Percentiles rank a stretch among this genome's conserved stretches.
These are phyloP conservation scores for Ensete glaucum DNA, from an alignment of 176 grass and related monocot genomes.

Conservation along the genomic window DNA sequence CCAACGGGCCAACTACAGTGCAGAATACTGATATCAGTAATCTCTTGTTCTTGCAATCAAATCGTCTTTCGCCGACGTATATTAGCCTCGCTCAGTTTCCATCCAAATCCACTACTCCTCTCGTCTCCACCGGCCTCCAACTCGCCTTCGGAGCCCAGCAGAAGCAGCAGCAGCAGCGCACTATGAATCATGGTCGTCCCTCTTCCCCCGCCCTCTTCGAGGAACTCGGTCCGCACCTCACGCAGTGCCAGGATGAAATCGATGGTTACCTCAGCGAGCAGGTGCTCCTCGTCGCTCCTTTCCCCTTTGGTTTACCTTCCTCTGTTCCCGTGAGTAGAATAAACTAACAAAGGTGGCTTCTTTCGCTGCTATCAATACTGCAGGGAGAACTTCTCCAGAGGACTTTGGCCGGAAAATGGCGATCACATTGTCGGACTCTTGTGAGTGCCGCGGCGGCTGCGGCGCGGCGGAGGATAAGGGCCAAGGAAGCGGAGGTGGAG, in stretches of 20 bases:
- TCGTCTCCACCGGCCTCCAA: neutral
- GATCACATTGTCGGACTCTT: constrained; percentile 40
- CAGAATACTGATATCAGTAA: neutral
- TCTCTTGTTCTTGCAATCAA: neutral
- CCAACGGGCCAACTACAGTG: neutral
- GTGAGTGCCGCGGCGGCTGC: constrained; percentile 27
- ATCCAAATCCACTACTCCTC: neutral
- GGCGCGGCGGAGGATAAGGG: constrained; percentile 33
- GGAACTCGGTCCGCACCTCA: neutral
- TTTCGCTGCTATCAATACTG: neutral
- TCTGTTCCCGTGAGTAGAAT: neutral
- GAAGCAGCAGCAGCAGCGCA: neutral
- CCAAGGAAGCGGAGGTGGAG: constrained; percentile 49
- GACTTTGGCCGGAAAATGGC: constrained; percentile 24
- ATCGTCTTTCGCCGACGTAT: neutral
- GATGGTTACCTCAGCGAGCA: neutral
- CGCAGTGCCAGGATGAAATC: neutral
- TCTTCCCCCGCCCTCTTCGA: neutral
- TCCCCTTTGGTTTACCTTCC: neutral
- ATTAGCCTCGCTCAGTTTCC: neutral
- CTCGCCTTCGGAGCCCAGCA: neutral
- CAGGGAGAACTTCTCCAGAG: constrained; percentile 51
- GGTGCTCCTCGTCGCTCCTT: neutral
- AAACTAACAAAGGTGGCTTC: neutral
- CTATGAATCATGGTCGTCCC: neutral